Evolutionary conservation across 1,139 yeast species (phyloP), one percentile per base, ranked within the genome.

Genomic region (Arxiozyma heterogenica): DNA sequence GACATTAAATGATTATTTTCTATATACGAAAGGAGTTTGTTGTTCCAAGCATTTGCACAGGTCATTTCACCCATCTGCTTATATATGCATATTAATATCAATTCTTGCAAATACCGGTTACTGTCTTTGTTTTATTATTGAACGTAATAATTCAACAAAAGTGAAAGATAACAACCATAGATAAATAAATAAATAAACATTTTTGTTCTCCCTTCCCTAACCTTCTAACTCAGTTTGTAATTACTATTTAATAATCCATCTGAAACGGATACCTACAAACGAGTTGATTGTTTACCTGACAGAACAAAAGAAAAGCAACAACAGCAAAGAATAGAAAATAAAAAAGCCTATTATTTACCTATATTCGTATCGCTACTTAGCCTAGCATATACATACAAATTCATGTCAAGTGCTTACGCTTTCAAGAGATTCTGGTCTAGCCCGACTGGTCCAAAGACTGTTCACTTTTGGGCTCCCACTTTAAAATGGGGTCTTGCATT

Each of bases 391-490:
- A 21, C 12, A 22, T 1, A 43, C 7, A 43, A 4, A 21, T 23
- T 21, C 9, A 43, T 43, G 30, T 73, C 84, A 50, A 47, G 61
- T 57, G 54, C 55, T 51, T 52, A 57, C 42, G 67, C 69, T 5
- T 87, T 91, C 70, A 73, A 80, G 56, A 78, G 86, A 65, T 89
- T 83, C 68, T 69, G 88, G 69, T 80, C 83, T 65, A 84, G 96
- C 30, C 95, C 88, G 68, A 88, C 98, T 21, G 98, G 98, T 46
- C 98, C 98, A 45, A 83, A 74, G 69, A 93, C 98, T 39, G 91
- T 93, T 57, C 98, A 93, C 70, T 93, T 93, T 73, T 93, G 98
- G 98, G 70, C 67, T 7, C 70, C 69, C 17, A 64, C 69, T 45
- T 54, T 62, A 27, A 64, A 86, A 75, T 91, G 98, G 98, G 78